Conservation (phyloP, 176 grass and related monocot species). For the Juncus inflexus region DNA sequence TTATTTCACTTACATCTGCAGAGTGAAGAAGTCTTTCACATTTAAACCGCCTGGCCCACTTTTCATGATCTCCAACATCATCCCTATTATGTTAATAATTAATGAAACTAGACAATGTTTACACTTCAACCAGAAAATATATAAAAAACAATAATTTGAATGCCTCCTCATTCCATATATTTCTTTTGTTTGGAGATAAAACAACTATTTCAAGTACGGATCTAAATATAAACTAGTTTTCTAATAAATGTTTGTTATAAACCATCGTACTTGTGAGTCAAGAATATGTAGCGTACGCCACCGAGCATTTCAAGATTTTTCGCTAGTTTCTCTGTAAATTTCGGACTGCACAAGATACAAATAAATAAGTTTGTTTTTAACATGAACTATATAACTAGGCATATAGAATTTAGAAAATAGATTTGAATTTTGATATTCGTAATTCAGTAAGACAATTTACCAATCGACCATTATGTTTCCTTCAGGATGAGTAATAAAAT, state of each 20-base stretch:
- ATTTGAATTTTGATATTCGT: slow-evolving; percentile 1
- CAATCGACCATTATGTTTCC: slow-evolving; percentile 86
- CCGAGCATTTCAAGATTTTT: slow-evolving; percentile 55
- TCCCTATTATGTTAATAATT: slow-evolving; percentile 38
- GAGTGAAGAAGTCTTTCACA: slow-evolving; percentile 76
- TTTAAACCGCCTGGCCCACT: slow-evolving; percentile 54
- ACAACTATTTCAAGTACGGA: too few species aligned
- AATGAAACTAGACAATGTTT: too few species aligned
- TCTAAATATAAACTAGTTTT: neutral
- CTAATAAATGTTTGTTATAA: slow-evolving; percentile 5
- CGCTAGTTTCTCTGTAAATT: slow-evolving; percentile 49
- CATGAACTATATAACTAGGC: too few species aligned
- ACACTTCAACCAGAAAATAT: too few species aligned
- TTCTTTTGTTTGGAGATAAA: too few species aligned
- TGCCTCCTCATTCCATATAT: neutral
- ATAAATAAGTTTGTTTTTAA: neutral
- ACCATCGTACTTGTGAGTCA: slow-evolving; percentile 73
- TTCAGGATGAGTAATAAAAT: slow-evolving; percentile 63
- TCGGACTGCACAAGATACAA: slow-evolving; percentile 45
- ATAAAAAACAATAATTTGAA: neutral
- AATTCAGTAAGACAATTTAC: slow-evolving; percentile 31
- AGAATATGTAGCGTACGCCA: slow-evolving; percentile 72
- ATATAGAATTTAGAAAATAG: neutral
- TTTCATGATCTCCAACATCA: slow-evolving; percentile 79
- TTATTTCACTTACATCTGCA: slow-evolving; percentile 45